Percentiles rank a stretch among this genome's conserved stretches.
These are phyloP conservation scores for Aspergillus ibericus DNA, from an alignment of 2,329 filamentous ascomycete genomes.

Conservation along the genomic window DNA sequence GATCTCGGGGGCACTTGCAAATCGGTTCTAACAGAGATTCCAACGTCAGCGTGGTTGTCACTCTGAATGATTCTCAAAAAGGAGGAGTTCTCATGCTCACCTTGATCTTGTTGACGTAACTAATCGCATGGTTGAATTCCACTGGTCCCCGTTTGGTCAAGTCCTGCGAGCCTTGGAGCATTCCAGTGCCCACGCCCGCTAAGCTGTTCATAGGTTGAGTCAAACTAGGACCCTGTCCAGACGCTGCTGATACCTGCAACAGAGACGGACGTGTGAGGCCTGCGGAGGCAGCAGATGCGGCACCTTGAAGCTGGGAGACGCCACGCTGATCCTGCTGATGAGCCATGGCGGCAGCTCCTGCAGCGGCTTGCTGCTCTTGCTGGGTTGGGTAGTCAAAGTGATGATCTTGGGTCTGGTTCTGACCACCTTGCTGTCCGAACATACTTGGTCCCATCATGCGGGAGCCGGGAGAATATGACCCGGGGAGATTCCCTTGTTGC, in stretches of 20 bases:
- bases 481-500: constrained; percentile 32
- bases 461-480: constrained; percentile 44
- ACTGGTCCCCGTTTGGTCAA: constrained; percentile 89
- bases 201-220: constrained; percentile 58
- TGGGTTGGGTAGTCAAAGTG: constrained; percentile 45
- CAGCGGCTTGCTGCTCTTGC: constrained; percentile 50
- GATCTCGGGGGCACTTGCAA: constrained; percentile 93
- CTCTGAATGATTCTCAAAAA: not conserved
- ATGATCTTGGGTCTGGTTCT: constrained; percentile 43
- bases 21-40: constrained; percentile 70
- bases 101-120: constrained; percentile 99
- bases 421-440: constrained; percentile 38
- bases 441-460: constrained; percentile 38
- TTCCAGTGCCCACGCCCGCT: constrained; percentile 62
- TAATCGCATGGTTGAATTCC: constrained; percentile 98
- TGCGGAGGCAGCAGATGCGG: constrained; percentile 61
- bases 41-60: not conserved
- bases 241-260: constrained; percentile 48
- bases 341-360: constrained; percentile 44
- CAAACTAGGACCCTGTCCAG: constrained; percentile 46
- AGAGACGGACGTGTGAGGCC: constrained; percentile 49
- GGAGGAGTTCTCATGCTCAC: constrained; percentile 50
- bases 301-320: constrained; percentile 66
- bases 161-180: constrained; percentile 54
- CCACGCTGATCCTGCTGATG: constrained; percentile 67